Evolutionary conservation across 2,329 filamentous ascomycete species (phyloP), one percentile per base, ranked within the genome.

Genomic region (Microsporum audouinii): DNA sequence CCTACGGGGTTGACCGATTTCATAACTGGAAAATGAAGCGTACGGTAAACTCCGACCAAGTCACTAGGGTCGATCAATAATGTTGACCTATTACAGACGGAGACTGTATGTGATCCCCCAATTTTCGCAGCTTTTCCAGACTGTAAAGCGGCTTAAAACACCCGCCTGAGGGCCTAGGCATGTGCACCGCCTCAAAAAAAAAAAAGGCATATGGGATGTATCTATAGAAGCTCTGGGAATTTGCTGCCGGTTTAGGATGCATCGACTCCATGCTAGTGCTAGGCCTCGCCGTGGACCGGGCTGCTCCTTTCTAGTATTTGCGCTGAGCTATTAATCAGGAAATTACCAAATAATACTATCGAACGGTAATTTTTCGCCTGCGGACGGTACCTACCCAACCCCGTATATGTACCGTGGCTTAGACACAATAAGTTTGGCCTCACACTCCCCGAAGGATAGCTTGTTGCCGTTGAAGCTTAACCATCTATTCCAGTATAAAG

Each of bases 391-490:
- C 33, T 14, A 53, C 49, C n/a, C 49, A 53, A 34, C 14, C n/a
- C n/a, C 49, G 49, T 55, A 34, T 55, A 55, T 55, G 49, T 55
- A 38, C 49, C 8, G 49, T 34, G 49, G 49, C 49, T 55, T 55
- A 55, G 49, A 55, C 49, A 36, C 23, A 12, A n/a, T n/a, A 8
- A 36, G 31, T 34, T 23, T 31, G 29, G 31, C 5, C 49, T 17
- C 27, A 14, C 45, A 10, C 8, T 53, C 12, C 29, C 49, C 49
- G 17, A 23, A 31, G 2, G 33, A 55, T n/a, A 55, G 49, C 29
- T 27, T 31, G 49, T 14, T 34, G 49, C 49, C 49, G 49, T 31
- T 12, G 5, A 55, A 36, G 33, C 31, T 55, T 36, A 34, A 55
- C 14, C 10, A 14, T n/a, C 29, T 6, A 8, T 55, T 55, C 7